Conservation (phyloP, 2,329 filamentous ascomycete genomes). For the Thielaviopsis punctulata region DNA sequence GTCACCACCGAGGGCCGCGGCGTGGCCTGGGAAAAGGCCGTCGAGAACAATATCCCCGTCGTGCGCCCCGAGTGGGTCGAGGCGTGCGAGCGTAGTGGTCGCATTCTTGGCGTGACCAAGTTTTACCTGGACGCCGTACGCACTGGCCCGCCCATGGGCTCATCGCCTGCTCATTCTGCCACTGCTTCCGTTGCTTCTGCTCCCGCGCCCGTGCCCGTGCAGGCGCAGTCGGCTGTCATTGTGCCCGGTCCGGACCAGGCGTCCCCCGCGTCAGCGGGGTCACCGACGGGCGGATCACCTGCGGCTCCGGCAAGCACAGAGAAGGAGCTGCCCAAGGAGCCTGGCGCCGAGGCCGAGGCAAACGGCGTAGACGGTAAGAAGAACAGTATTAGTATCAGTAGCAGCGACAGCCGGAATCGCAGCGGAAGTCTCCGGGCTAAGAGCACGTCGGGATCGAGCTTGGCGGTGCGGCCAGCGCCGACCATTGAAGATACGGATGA, state of each 20-base stretch:
- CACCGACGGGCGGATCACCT: slow-evolving; percentile 6
- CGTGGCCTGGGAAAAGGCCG: slow-evolving; percentile 83
- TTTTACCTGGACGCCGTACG: slow-evolving; percentile 79
- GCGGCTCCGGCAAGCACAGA: slow-evolving; percentile 14
- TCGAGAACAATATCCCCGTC: slow-evolving; percentile 95
- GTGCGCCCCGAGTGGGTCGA: slow-evolving; percentile 95
- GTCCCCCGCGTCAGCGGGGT: slow-evolving; percentile 13
- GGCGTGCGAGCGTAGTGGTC: slow-evolving; percentile 83
- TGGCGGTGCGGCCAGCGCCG: slow-evolving; percentile 3
- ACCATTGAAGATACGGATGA: slow-evolving; percentile 5
- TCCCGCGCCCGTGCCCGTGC: slow-evolving; percentile 14
- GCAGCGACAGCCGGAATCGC: background rate
- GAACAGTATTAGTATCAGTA: background rate
- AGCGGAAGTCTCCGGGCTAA: slow-evolving; percentile 18
- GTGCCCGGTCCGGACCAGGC: slow-evolving; percentile 10
- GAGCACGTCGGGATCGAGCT: slow-evolving; percentile 32
- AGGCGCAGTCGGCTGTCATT: background rate
- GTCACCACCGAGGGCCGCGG: slow-evolving; percentile 89
- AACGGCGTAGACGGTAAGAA: slow-evolving; percentile 16
- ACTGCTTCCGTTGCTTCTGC: no score
- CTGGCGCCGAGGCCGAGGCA: slow-evolving; percentile 1
- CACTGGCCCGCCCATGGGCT: slow-evolving; percentile 27
- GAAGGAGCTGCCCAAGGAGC: slow-evolving; percentile 15
- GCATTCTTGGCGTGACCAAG: slow-evolving; percentile 83
- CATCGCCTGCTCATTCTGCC: slow-evolving; percentile 20